A percentile compares a stretch with the other conserved stretches of the same genome.
phyloP scores from a whole-genome alignment of 331 rosid genomes.

The Acacia concinna region DNA sequence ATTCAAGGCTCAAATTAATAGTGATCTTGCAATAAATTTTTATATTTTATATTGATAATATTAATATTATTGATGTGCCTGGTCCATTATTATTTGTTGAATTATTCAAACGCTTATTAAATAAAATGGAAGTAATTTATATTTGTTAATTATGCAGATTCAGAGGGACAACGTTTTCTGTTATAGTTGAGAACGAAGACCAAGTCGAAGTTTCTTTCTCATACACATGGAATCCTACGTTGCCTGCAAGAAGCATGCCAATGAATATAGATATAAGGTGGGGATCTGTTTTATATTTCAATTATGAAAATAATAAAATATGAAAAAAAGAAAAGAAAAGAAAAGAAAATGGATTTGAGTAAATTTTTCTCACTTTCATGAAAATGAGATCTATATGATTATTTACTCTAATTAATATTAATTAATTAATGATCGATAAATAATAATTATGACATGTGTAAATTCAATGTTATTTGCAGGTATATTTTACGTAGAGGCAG shows the following conservation, averaged over 20 bases:
- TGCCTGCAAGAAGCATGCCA: slow-evolving; percentile 25
- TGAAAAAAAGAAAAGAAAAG: background rate
- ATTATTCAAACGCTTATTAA: background rate
- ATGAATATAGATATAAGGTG: slow-evolving; percentile 64
- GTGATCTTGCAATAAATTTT: background rate
- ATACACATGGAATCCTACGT: slow-evolving; percentile 41
- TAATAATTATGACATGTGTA: no score
- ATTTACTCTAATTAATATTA: background rate
- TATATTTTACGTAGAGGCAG: slow-evolving; percentile 48
- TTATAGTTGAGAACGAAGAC: slow-evolving; percentile 35
- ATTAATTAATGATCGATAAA: no score
- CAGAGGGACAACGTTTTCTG: slow-evolving; percentile 34
- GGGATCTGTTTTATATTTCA: background rate
- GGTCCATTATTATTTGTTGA: background rate
- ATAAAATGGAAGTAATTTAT: background rate
- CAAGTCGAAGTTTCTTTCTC: slow-evolving; percentile 62
- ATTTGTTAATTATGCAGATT: slow-evolving; percentile 35
- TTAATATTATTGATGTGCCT: background rate
- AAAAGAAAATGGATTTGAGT: background rate
- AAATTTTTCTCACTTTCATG: background rate
- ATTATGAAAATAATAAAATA: background rate
- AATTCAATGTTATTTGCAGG: slow-evolving; percentile 29
- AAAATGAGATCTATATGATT: background rate
- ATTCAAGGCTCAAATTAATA: no score
- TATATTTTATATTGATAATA: background rate